Evolutionary conservation across 176 grass and related monocot species (phyloP), one percentile per base, ranked within the genome.

Genomic region (Ensete glaucum): DNA sequence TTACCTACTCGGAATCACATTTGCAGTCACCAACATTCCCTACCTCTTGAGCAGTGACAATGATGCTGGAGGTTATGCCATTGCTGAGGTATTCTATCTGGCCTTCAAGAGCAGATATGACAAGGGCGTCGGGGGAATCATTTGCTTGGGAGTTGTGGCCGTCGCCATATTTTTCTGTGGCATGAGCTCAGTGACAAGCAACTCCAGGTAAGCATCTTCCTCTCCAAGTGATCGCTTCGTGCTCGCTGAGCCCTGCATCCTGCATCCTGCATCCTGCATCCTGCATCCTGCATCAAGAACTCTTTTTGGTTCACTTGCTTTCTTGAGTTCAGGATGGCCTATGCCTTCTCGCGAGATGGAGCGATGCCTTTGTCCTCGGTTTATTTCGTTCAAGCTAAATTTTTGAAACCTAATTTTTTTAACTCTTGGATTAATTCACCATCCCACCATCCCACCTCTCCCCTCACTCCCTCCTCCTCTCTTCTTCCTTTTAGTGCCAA

Each of bases 261-360:
- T n/a, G n/a, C n/a, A n/a, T n/a, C n/a, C n/a, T n/a, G n/a, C n/a
- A n/a, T n/a, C n/a, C n/a, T n/a, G n/a, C n/a, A n/a, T n/a, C n/a
- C n/a, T n/a, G n/a, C n/a, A n/a, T n/a, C 0, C 4, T 43, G 4
- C 4, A 6, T 43, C 34, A 43, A 43, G 3, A 43, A 43, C 34
- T 43, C 34, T 3, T 43, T 43, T 43, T 63, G 54, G 19, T 11
- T 23, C 77, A 26, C 3, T 22, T 26, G 53, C 43, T 10, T 74
- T 52, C 4, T 56, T 20, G 14, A 1, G 64, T 43, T 49, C 64
- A 98, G 90, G 88, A 98, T 98, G 90, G 90, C 75, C 0, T 98
- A 98, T 11, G 95, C 95, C 23, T 98, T 98, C 84, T 98, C 95
- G 1, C 87, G 95, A 81, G 95, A 98, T 51, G 95, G 95, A n/a